phyloP scores from a whole-genome alignment of 2,329 filamentous ascomycete genomes.

The Hypoxylon sp. region DNA sequence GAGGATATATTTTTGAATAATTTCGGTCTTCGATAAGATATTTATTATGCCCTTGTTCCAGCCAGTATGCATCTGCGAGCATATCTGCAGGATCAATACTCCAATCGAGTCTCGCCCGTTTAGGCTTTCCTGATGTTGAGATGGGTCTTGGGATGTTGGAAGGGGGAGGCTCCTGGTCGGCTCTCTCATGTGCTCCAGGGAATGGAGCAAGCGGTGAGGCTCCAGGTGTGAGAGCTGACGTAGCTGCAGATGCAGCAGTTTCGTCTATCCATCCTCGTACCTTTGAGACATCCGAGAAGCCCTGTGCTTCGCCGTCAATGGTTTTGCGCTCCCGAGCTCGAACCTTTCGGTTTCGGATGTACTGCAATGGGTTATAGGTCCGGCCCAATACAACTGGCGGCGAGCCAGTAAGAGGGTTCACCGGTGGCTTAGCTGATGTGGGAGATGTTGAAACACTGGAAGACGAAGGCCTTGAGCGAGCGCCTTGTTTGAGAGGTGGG shows the following conservation, averaged over 20 bases:
- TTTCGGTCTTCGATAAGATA: constrained; percentile 82
- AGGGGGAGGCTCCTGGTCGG: constrained; percentile 53
- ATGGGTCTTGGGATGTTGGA: constrained; percentile 58
- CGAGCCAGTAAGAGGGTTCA: constrained; percentile 50
- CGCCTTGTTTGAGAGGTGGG: constrained; percentile 73
- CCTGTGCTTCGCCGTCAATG: constrained; percentile 80
- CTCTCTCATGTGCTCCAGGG: constrained; percentile 59
- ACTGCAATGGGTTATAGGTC: constrained; percentile 90
- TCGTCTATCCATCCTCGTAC: constrained; percentile 84
- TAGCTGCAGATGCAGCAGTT: constrained; percentile 65
- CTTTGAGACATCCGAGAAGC: constrained; percentile 79
- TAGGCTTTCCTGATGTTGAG: constrained; percentile 68
- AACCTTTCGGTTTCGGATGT: constrained; percentile 89
- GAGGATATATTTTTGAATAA: constrained; percentile 78
- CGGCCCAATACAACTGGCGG: constrained; percentile 67
- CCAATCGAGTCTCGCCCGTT: constrained; percentile 87
- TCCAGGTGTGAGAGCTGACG: constrained; percentile 51
- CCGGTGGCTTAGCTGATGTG: constrained; percentile 41
- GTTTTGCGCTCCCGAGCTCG: constrained; percentile 80
- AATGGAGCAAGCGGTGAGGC: constrained; percentile 61
- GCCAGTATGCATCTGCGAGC: constrained; percentile 90
- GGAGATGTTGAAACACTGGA: constrained; percentile 60
- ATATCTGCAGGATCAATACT: constrained; percentile 84
- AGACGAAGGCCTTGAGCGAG: constrained; percentile 53
- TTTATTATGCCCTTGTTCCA: constrained; percentile 86